These are phyloP conservation scores for Dionaea muscipula DNA, from an alignment of 179 eudicot genomes.

Conservation along the genomic window DNA sequence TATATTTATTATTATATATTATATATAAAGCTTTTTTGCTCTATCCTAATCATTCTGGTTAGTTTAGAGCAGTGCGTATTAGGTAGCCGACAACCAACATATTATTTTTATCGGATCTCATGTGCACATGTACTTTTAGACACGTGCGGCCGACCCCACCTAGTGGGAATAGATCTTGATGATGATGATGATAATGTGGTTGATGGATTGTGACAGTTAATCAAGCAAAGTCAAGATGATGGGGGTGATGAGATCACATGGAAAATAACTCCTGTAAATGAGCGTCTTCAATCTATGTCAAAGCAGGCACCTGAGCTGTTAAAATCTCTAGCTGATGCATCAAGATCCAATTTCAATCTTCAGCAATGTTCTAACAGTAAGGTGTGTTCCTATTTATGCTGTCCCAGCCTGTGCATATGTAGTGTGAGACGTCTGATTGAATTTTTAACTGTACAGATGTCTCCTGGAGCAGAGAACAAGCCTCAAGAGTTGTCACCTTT, in stretches of 20 bases:
- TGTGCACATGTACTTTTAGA: too few species aligned
- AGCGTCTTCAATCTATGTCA: constrained; percentile 61
- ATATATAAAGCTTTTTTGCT: too few species aligned
- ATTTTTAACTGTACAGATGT: constrained; percentile 23
- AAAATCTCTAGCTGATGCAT: constrained; percentile 62
- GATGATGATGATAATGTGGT: too few species aligned
- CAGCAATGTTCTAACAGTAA: constrained; percentile 34
- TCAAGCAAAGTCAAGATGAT: constrained; percentile 94
- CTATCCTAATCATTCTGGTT: too few species aligned
- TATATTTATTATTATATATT: too few species aligned
- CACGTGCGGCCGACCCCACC: too few species aligned
- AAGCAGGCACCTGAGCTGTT: constrained; percentile 55
- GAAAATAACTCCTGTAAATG: constrained; percentile 83
- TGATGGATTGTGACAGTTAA: constrained; percentile 36
- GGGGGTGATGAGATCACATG: constrained; percentile 84
- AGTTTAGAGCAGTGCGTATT: too few species aligned
- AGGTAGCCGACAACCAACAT: too few species aligned
- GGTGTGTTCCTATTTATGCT: constrained; percentile 13
- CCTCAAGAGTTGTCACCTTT: constrained; percentile 38
- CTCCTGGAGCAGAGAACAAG: constrained; percentile 27
- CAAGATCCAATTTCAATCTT: constrained; percentile 52
- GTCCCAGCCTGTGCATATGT: background rate
- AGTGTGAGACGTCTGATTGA: constrained; percentile 9
- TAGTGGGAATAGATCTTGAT: too few species aligned
- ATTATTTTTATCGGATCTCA: too few species aligned